Conservation (phyloP, 129 eudicot genomes). For the Daucus carota region DNA sequence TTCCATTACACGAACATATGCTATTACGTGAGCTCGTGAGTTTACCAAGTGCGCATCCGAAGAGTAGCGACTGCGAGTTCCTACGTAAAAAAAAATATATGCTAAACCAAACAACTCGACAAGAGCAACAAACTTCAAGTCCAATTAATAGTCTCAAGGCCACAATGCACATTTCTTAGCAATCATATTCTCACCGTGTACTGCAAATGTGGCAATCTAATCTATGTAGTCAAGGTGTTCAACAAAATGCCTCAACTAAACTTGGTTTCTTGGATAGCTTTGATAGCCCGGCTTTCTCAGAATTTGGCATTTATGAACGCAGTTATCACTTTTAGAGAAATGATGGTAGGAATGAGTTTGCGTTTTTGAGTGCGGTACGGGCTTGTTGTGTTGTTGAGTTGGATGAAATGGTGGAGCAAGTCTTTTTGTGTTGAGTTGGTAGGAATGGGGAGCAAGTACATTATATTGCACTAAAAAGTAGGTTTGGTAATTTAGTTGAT, state of each 20-base stretch:
- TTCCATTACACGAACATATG: conserved; percentile 26
- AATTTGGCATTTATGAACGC: conserved; percentile 17
- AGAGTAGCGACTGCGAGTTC: too few species aligned
- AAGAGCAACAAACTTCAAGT: conserved; percentile 42
- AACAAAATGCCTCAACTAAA: conserved; percentile 39
- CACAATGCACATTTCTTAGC: conserved; percentile 27
- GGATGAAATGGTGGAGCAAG: too few species aligned
- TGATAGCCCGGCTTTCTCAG: conserved; percentile 40
- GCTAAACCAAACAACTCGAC: conserved; percentile 22
- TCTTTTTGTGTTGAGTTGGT: too few species aligned
- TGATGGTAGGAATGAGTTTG: conserved; percentile 29
- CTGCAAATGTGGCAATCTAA: conserved; percentile 29
- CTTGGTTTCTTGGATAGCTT: conserved; percentile 50
- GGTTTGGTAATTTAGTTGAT: conserved; percentile 45
- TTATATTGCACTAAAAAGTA: conserved; percentile 26
- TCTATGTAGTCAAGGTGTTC: conserved; percentile 32
- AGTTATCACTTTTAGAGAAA: conserved; percentile 25
- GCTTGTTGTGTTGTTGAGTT: conserved; percentile 28
- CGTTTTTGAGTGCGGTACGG: conserved; percentile 44
- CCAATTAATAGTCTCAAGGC: conserved; percentile 26
- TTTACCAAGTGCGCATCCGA: too few species aligned
- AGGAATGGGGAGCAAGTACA: conserved; percentile 44
- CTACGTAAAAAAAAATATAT: too few species aligned
- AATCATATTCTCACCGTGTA: conserved; percentile 36
- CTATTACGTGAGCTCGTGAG: too few species aligned